Evolutionary conservation across 2,329 filamentous ascomycete genomes (phyloP).

Genomic region (Talaromyces sp.): DNA sequence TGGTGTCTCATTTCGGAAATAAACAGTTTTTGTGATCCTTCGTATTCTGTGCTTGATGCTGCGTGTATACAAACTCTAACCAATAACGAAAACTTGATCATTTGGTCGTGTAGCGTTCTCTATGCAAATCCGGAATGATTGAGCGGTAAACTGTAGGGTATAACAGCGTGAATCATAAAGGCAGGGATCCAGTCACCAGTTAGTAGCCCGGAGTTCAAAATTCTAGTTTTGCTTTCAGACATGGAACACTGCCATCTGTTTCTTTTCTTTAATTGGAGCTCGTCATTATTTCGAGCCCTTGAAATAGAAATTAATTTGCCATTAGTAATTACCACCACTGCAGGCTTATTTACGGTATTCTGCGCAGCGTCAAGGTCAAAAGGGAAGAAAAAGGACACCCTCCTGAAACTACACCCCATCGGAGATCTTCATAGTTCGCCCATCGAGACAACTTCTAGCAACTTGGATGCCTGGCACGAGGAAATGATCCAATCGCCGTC

Average conservation of each 20-base stretch:
- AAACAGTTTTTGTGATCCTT: constrained; percentile 36
- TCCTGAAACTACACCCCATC: background rate
- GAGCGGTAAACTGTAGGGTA: no score
- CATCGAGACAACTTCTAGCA: background rate
- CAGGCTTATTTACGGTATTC: background rate
- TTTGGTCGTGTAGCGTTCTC: no score
- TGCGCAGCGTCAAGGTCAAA: background rate
- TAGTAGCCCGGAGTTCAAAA: no score
- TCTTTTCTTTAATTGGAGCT: background rate
- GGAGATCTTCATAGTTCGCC: background rate
- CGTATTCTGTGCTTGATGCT: no score
- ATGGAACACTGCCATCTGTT: background rate
- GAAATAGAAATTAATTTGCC: background rate
- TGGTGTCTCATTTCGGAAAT: constrained; percentile 52
- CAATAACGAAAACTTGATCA: no score
- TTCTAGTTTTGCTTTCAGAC: no score
- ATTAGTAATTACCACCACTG: background rate
- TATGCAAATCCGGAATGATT: no score
- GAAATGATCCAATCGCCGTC: background rate
- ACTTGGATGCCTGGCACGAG: background rate
- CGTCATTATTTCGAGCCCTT: background rate
- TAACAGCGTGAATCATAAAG: no score
- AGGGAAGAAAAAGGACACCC: background rate
- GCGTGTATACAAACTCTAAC: background rate
- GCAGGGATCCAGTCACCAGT: no score